phyloP scores from a whole-genome alignment of 495 filamentous ascomycete genomes.

The Aspergillus hancockii region DNA sequence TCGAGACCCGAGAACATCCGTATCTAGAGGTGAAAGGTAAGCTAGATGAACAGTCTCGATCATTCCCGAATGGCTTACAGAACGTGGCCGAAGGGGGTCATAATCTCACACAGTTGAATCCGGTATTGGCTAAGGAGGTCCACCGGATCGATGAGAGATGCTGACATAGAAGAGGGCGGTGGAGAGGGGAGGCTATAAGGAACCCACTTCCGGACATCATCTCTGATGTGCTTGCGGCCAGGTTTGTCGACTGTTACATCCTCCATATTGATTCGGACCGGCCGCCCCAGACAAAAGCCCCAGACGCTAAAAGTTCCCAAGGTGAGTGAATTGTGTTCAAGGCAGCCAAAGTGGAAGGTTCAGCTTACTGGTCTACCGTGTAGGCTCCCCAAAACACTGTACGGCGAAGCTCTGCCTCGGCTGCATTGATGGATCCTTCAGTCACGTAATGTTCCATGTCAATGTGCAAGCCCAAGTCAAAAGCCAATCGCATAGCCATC shows the following conservation, averaged over 20 bases:
- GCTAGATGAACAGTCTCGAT: not conserved
- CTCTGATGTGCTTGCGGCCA: not conserved
- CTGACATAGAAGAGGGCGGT: no score
- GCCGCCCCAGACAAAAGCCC: conserved; percentile 33
- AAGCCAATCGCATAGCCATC: conserved; percentile 40
- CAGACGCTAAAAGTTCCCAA: conserved; percentile 23
- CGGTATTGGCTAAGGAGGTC: conserved; percentile 20
- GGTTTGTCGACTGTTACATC: conserved; percentile 25
- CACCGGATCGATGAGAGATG: conserved; percentile 4
- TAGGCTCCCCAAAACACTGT: conserved; percentile 37
- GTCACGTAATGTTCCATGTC: conserved; percentile 30
- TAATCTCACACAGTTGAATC: conserved; percentile 31
- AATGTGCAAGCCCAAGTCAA: conserved; percentile 39
- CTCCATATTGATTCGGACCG: conserved; percentile 26
- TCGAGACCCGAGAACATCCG: conserved; percentile 17
- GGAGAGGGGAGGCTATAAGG: conserved; percentile 7
- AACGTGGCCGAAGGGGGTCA: conserved; percentile 25
- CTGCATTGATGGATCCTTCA: conserved; percentile 22
- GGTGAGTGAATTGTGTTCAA: not conserved
- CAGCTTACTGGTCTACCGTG: conserved; percentile 34
- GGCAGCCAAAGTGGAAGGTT: not conserved
- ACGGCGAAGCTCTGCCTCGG: conserved; percentile 30
- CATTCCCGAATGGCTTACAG: conserved; percentile 10
- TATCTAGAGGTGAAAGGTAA: conserved; percentile 15
- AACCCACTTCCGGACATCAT: conserved; percentile 10